These are phyloP conservation scores for Powellomyces hirtus DNA, from an alignment of 192 early-diverging fungal species.

Conservation along the genomic window DNA sequence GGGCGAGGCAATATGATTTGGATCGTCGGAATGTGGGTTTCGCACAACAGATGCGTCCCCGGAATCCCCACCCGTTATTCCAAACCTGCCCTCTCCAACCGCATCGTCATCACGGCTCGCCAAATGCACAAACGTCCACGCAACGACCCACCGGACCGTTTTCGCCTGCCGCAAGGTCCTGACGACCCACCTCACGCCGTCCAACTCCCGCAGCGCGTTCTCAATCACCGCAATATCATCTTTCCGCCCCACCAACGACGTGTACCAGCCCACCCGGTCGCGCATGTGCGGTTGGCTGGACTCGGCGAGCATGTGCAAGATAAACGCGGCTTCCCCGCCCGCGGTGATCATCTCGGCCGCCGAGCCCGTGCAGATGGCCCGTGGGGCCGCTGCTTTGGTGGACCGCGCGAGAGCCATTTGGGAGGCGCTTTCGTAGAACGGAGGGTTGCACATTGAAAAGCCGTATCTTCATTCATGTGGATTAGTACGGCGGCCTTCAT, in stretches of 20 bases:
- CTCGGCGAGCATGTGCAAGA: slow-evolving; percentile 47
- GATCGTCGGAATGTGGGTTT: too few species aligned
- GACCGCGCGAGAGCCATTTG: slow-evolving; percentile 53
- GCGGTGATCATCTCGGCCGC: slow-evolving; percentile 71
- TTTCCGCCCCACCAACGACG: slow-evolving; percentile 72
- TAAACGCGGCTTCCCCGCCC: slow-evolving; percentile 79
- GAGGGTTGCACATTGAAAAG: slow-evolving; percentile 93
- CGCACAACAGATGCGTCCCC: too few species aligned
- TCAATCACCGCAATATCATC: slow-evolving; percentile 31
- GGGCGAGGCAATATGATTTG: too few species aligned
- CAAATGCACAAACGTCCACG: slow-evolving; percentile 27
- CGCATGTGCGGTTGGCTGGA: slow-evolving; percentile 1
- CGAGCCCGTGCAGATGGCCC: slow-evolving; percentile 57
- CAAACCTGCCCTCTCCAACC: too few species aligned
- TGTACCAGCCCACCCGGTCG: slow-evolving; percentile 63
- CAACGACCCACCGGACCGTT: slow-evolving; percentile 30
- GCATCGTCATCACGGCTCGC: too few species aligned
- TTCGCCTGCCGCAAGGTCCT: slow-evolving; percentile 29
- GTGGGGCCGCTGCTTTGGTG: slow-evolving; percentile 53
- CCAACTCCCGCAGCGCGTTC: slow-evolving; percentile 24
- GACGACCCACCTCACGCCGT: slow-evolving; percentile 25
- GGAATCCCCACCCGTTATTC: too few species aligned
- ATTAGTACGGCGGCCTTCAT: too few species aligned
- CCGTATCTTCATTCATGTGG: too few species aligned
- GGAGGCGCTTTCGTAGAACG: slow-evolving; percentile 68